Evolutionary conservation across 2,329 filamentous ascomycete genomes (phyloP).

Genomic region (Alternaria sp.): DNA sequence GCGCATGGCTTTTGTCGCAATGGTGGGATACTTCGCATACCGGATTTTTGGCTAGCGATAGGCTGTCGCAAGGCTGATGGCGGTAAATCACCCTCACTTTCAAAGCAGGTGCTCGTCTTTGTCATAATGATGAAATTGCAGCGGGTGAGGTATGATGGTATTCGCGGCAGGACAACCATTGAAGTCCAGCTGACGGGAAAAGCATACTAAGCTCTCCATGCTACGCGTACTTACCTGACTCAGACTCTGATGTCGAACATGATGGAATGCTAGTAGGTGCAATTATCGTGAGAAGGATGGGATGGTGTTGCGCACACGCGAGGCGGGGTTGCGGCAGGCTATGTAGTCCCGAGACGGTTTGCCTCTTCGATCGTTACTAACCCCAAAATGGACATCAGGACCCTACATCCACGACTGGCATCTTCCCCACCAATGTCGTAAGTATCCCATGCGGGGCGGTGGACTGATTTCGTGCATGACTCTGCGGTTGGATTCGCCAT

Average conservation of each 20-base stretch:
- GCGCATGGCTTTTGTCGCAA: slow-evolving; percentile 19
- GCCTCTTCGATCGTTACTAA: slow-evolving; percentile 25
- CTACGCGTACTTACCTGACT: slow-evolving; percentile 12
- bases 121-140: slow-evolving; percentile 8
- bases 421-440: slow-evolving; percentile 39
- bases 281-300: slow-evolving; percentile 6
- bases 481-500: slow-evolving; percentile 23
- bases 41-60: slow-evolving; percentile 5
- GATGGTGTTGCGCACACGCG: slow-evolving; percentile 26
- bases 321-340: slow-evolving; percentile 34
- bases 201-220: slow-evolving; percentile 14
- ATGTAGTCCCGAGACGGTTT: slow-evolving; percentile 27
- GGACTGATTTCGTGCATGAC: slow-evolving; percentile 11
- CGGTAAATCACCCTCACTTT: slow-evolving; percentile 13
- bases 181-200: slow-evolving; percentile 7
- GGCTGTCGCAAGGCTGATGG: slow-evolving; percentile 15
- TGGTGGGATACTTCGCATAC: slow-evolving; percentile 6
- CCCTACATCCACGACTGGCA: slow-evolving; percentile 36
- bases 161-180: slow-evolving; percentile 6
- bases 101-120: slow-evolving; percentile 6
- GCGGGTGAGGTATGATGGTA: slow-evolving; percentile 4
- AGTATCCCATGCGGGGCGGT: slow-evolving; percentile 34
- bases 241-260: neutral
- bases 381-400: slow-evolving; percentile 36
- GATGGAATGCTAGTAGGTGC: neutral